Evolutionary conservation across 1,139 yeast genomes (phyloP).

Genomic region (Lizanozyma gosingica): DNA sequence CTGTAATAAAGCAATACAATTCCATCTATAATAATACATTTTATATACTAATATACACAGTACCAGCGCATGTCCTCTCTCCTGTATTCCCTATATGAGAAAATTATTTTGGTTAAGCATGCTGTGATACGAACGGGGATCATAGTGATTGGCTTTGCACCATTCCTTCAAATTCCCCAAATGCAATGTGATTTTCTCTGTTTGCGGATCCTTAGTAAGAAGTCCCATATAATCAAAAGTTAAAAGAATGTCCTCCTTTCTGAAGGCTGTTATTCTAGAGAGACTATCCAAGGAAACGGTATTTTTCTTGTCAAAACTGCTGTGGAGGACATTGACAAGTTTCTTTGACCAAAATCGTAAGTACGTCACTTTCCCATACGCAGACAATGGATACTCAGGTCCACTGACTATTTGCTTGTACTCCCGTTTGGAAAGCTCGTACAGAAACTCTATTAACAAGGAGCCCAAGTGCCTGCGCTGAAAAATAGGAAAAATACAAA

Average conservation of each 20-base stretch:
- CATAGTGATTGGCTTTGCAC: slow-evolving; percentile 19
- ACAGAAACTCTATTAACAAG: slow-evolving; percentile 73
- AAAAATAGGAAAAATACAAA: slow-evolving; percentile 85
- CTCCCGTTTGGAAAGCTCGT: slow-evolving; percentile 45
- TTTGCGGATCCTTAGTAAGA: slow-evolving; percentile 16
- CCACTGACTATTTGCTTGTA: slow-evolving; percentile 59
- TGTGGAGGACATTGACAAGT: slow-evolving; percentile 14
- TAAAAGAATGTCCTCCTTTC: slow-evolving; percentile 58
- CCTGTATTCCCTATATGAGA: slow-evolving; percentile 15
- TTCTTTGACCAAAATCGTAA: slow-evolving; percentile 67
- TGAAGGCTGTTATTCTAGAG: slow-evolving; percentile 55
- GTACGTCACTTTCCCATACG: slow-evolving; percentile 69
- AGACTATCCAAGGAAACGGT: slow-evolving; percentile 42
- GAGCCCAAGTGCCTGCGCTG: slow-evolving; percentile 76
- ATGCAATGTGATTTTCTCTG: slow-evolving; percentile 12
- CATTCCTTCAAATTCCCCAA: slow-evolving; percentile 20
- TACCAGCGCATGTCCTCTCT: no score
- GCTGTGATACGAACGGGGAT: slow-evolving; percentile 15
- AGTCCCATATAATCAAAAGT: slow-evolving; percentile 58
- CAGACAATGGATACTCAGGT: slow-evolving; percentile 86
- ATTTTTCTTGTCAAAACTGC: slow-evolving; percentile 8
- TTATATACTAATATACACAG: no score
- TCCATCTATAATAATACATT: no score
- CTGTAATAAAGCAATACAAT: no score
- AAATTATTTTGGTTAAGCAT: slow-evolving; percentile 22